Base-by-base conservation (phyloP, 2,329 filamentous ascomycete genomes). In the Aspergillaceae sp. region DNA sequence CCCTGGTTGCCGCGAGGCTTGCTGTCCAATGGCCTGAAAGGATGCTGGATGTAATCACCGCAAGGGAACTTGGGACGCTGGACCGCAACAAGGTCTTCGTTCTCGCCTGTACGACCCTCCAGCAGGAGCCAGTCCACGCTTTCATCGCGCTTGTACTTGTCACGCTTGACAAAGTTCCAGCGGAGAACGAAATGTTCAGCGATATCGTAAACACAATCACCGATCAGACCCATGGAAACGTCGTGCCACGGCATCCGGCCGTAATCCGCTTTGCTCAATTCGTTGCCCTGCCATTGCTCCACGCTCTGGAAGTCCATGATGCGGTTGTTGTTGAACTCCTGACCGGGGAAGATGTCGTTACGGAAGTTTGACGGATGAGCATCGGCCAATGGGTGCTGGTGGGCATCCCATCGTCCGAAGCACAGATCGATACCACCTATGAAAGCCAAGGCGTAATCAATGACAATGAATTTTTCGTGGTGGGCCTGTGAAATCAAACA, bases 181-280 rank as follows among this genome's bases (percentile, higher is more conserved):
- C 92, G 81, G 40, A 96, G 71, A 6, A 94, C 82, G 57, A 97
- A 98, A 63, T 97, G 90, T 67, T 96, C 90, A 0, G 90, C 90
- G 56, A 98, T 92, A 60, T 97, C 91, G 62, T 91, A 89, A 7
- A 95, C 87, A 53, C 83, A 87, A 11, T 90, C 87, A 0, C 92
- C 91, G 48, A 92, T 79, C n/a, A 96, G 57, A 8, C 85, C 89
- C 86, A 97, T 94, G 7, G 87, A 78, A 3, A 96, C 89, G 63
- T 98, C 92, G 62, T 97, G 90, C 92, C 92, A 98, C 0, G 91
- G 91, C 92, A 98, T 97, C 29, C 92, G 84, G 5, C 90, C 90
- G 57, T 84, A 94, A 42, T 95, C 87, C 3, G 85, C 82, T 68
- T 97, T 97, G 65, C 83, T 88, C 10, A 97, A 73, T 63, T 95